Base-by-base conservation (phyloP, 2,329 filamentous ascomycete genomes). In the Berkeleyomyces basicola region DNA sequence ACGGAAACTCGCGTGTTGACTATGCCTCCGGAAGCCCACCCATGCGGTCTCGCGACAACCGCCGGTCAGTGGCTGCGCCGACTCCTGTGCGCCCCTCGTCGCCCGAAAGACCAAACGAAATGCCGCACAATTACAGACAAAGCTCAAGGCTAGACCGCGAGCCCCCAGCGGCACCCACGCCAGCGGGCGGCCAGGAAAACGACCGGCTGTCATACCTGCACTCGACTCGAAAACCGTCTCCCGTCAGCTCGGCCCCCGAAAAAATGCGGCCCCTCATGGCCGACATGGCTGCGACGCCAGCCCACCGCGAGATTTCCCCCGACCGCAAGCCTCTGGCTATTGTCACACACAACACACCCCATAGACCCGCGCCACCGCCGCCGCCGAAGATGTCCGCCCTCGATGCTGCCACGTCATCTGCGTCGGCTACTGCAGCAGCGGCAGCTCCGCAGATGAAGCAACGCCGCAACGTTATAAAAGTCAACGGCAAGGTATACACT, bases 311-410 rank as follows among this genome's bases (percentile, higher is more conserved):
- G n/a, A 70, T 68, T 2, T 82, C 81, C 1, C 80, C 82, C 0
- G 81, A 82, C 51, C 74, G 82, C 66, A 82, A 79, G 63, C 79
- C 79, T 2, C 71, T 86, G 37, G 74, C 78, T 9, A 70, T 75
- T 1, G 75, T 83, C 63, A 80, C 74, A 67, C 77, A 79, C 63
- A 85, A 84, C 67, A 96, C 90, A 3, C 90, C 90, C 9, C 87
- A 83, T 69, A 79, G 90, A 67, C 81, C 87, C 31, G 89, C 89
- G 1, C 86, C 86, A 0, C 86, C 83, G 0, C 92, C 92, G 2
- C 90, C 90, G 6, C 92, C 93, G 0, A 97, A 96, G 73, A 97
- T 97, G 92, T 93, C 88, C 1, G 87, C 96, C 6, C 76, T 96
- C n/a, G 90, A 97, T 67, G 86, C 91, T 2, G 92, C 90, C 1